Evolutionary conservation across 148 eudicot species (phyloP), one percentile per base, ranked within the genome.

Genomic region (Persicaria tinctoria): DNA sequence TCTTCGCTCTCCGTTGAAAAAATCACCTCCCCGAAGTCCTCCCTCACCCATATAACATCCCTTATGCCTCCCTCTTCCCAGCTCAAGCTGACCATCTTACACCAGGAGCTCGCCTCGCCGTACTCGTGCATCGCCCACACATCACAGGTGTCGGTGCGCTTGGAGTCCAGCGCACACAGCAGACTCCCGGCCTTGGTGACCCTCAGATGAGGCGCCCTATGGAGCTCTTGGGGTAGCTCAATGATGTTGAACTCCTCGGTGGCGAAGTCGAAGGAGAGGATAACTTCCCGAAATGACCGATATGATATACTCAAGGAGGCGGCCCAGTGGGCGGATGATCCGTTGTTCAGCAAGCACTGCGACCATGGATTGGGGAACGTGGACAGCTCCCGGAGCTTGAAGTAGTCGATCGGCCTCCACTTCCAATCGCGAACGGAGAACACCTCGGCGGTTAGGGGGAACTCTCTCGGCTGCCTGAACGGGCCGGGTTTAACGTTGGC

Each of bases 101-200:
- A 38, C 70, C 70, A 66, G 0, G 70, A 66, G 41, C 18, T 66
- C 46, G 18, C 70, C 11, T 4, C 47, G 3, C 70, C 70, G 1
- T 66, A 66, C 70, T 11, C 70, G 8, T 12, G 47, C 70, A 66
- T 66, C 70, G 70, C 70, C 70, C 70, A 66, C 5, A 66, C 13
- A 66, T 66, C 47, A 14, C 70, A 66, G 1, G 47, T 47, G 12
- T 66, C 8, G 1, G 70, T 38, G 8, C 1, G 48, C 70, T 66
- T 41, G 47, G 38, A 66, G 5, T 32, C 1, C 70, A 66, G 38
- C 4, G 41, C 70, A 1, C 47, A 66, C 70, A 66, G 70, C 47
- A 12, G 70, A 14, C 41, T 44, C 41, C 70, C 70, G 2, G 41
- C 47, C 70, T 66, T 66, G 48, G 70, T 13, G 6, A 66, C 70